Conservation (phyloP, 2,329 filamentous ascomycete species). For the Hysterium pulicare region DNA sequence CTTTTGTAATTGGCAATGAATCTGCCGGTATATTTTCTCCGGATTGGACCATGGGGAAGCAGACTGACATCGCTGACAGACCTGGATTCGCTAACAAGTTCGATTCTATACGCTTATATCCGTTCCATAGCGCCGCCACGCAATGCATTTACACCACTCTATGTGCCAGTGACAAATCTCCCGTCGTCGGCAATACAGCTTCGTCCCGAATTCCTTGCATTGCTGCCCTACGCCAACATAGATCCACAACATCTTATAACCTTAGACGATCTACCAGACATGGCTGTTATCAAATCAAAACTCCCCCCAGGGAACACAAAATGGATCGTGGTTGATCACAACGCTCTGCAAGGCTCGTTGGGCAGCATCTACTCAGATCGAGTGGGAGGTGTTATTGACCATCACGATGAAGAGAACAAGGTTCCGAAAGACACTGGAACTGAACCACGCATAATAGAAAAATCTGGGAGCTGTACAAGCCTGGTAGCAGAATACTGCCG, state of each 20-base stretch:
- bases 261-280: constrained; percentile 54
- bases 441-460: constrained; percentile 60
- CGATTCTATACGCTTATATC: constrained; percentile 71
- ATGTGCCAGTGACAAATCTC: constrained; percentile 73
- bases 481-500: constrained; percentile 62
- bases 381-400: constrained; percentile 69
- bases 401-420: constrained; percentile 69
- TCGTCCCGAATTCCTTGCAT: constrained; percentile 68
- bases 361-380: constrained; percentile 50
- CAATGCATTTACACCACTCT: constrained; percentile 49
- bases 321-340: constrained; percentile 80
- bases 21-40: constrained; percentile 41
- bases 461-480: constrained; percentile 70
- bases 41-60: background rate
- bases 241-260: constrained; percentile 62
- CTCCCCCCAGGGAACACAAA: constrained; percentile 56
- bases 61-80: constrained; percentile 49
- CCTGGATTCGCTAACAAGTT: constrained; percentile 74
- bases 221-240: constrained; percentile 61
- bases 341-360: constrained; percentile 63
- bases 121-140: constrained; percentile 55
- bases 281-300: constrained; percentile 47
- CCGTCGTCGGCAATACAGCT: constrained; percentile 64
- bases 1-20: constrained; percentile 54
- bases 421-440: constrained; percentile 48